Base-by-base conservation (phyloP, 208 protist genomes). In the Leptomonas pyrrhocoris region DNA sequence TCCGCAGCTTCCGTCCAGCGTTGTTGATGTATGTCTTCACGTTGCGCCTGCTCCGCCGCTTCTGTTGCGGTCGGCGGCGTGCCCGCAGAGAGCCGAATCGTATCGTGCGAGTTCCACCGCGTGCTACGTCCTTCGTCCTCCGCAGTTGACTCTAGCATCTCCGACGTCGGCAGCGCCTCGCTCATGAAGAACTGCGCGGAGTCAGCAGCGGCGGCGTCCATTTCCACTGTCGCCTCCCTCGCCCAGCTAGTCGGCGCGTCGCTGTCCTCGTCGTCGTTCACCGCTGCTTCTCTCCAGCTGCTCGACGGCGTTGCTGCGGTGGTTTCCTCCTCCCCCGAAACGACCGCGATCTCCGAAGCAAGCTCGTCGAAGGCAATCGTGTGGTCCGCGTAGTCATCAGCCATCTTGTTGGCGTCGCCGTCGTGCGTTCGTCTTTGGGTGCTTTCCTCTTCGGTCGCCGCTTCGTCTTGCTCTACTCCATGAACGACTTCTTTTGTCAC, bases 21-120 rank as follows among this genome's bases (percentile, higher is more conserved):
- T 6, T 57, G 3, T 6, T 30, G 51, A 9, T 3, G 25, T 16
- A 4, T 21, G 5, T 34, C 51, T 5, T 34, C 51, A 2, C 9
- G 19, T 30, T 57, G 25, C 15, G 6, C 9, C 21, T 7, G n/a
- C 40, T n/a, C 36, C 40, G 25, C 13, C 15, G 23, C 50, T 23
- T 36, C 55, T 48, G 15, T 1, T 30, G 15, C 51, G 2, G 8
- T 21, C 28, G 25, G 51, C 6, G 28, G 4, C 11, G 25, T 18
- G 19, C 2, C 23, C 51, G 27, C 12, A 12, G 53, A 48, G 8
- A 18, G 15, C 27, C n/a, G 28, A 1, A 70, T 16, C 40, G 65
- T 23, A 0, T 38, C 65, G n/a, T 57, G 30, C 27, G 65, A 51
- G 30, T 57, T 57, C 65, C 65, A 70, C 27, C 27, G 65, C 9